Evolutionary conservation across 345 rosid genomes (phyloP).

Genomic region (Rhizophora apiculata): DNA sequence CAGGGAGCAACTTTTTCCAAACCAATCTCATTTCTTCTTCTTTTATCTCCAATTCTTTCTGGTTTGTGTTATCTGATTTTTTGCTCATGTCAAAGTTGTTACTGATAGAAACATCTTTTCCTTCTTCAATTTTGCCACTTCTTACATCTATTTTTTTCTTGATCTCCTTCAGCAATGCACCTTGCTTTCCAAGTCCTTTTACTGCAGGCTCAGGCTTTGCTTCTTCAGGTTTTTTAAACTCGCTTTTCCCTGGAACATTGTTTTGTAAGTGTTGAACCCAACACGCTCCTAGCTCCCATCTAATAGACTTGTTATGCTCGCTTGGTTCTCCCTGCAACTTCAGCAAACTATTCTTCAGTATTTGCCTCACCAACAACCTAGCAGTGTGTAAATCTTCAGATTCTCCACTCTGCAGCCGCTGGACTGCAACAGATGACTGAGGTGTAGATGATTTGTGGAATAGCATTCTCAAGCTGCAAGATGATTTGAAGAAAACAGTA

Average conservation of each 20-base stretch:
- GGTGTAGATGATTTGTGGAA: conserved; percentile 25
- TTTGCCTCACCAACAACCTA: conserved; percentile 63
- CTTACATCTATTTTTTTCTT: conserved; percentile 75
- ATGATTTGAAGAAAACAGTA: conserved; percentile 10
- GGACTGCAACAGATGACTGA: conserved; percentile 35
- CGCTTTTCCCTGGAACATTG: conserved; percentile 59
- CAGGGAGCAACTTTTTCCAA: conserved; percentile 40
- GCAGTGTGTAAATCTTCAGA: conserved; percentile 51
- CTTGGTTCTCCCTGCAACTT: conserved; percentile 30
- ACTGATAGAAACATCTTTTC: conserved; percentile 47
- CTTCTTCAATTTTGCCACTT: conserved; percentile 57
- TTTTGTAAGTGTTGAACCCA: conserved; percentile 39
- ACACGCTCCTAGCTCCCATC: conserved; percentile 39
- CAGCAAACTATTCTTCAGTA: conserved; percentile 47
- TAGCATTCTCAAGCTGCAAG: conserved; percentile 28
- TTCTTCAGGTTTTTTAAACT: conserved; percentile 67
- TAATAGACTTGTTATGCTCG: conserved; percentile 16
- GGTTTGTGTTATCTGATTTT: conserved; percentile 44
- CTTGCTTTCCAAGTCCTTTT: conserved; percentile 98
- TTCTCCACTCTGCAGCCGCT: conserved; percentile 58
- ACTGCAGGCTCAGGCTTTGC: conserved; percentile 74
- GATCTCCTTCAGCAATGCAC: conserved; percentile 80
- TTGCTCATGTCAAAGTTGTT: conserved; percentile 38
- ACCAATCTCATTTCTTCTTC: conserved; percentile 56
- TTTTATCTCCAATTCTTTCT: conserved; percentile 56